These are phyloP conservation scores for Orbilia oligospora DNA, from an alignment of 2,329 filamentous ascomycete species.

Conservation along the genomic window DNA sequence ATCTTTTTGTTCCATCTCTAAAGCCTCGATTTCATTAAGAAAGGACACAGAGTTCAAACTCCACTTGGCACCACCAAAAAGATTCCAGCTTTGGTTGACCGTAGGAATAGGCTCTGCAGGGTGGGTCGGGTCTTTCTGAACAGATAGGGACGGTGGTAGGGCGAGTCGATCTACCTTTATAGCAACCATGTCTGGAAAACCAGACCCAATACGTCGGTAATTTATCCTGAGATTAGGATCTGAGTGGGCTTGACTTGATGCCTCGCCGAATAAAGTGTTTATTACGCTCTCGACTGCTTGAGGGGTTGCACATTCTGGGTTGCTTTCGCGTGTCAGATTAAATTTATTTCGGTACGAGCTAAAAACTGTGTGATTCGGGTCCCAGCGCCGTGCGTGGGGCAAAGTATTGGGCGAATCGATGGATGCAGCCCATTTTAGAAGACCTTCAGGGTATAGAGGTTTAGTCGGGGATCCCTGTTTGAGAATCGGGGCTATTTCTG, in stretches of 20 bases:
- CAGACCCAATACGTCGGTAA: slow-evolving; percentile 22
- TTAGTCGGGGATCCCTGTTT: neutral
- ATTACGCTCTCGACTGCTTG: neutral
- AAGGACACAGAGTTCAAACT: slow-evolving; percentile 45
- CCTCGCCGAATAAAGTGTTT: slow-evolving; percentile 37
- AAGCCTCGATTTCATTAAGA: slow-evolving; percentile 14
- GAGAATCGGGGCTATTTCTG: neutral
- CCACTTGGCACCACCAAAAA: slow-evolving; percentile 47
- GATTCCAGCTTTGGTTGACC: slow-evolving; percentile 51
- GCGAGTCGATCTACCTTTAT: slow-evolving; percentile 42
- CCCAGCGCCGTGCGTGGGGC: slow-evolving; percentile 51
- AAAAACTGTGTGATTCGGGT: slow-evolving; percentile 27
- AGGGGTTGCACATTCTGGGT: neutral
- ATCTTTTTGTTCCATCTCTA: neutral
- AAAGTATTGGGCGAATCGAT: slow-evolving; percentile 29
- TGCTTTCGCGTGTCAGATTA: slow-evolving; percentile 16
- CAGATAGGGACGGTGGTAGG: slow-evolving; percentile 23
- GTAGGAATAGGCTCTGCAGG: slow-evolving; percentile 24
- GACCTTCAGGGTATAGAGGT: neutral
- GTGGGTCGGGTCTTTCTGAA: slow-evolving; percentile 17
- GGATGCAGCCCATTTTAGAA: slow-evolving; percentile 40
- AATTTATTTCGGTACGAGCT: slow-evolving; percentile 39
- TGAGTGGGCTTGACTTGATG: slow-evolving; percentile 51
- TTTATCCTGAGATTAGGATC: slow-evolving; percentile 53
- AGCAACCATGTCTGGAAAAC: slow-evolving; percentile 22